Conservation (phyloP, 768 basidiomycete species). For the Kwoniella europaea region DNA sequence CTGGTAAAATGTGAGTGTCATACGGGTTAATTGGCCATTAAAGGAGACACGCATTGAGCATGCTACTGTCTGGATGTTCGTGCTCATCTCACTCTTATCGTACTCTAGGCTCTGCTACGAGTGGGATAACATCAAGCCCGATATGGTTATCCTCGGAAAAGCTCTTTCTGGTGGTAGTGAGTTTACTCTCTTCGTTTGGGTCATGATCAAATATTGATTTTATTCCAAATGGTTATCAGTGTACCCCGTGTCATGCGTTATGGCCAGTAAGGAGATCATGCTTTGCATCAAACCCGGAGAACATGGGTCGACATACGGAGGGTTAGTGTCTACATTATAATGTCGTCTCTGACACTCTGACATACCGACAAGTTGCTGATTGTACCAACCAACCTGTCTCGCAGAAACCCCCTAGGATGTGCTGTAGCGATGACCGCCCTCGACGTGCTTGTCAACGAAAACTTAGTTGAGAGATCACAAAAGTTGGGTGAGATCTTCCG, state of each 20-base stretch:
- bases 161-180: slow-evolving; percentile 91
- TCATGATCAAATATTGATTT: neutral
- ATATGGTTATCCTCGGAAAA: slow-evolving; percentile 91
- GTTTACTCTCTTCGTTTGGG: slow-evolving; percentile 48
- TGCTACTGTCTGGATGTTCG: neutral
- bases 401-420: slow-evolving; percentile 88
- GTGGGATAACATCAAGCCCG: slow-evolving; percentile 84
- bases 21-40: neutral
- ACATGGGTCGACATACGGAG: slow-evolving; percentile 95
- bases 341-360: too few relatives aligned
- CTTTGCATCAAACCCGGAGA: slow-evolving; percentile 92
- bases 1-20: slow-evolving; percentile 74
- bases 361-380: too few relatives aligned
- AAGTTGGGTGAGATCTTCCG: slow-evolving; percentile 83
- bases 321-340: slow-evolving; percentile 62
- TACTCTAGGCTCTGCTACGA: slow-evolving; percentile 71
- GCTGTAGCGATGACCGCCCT: slow-evolving; percentile 95
- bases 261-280: slow-evolving; percentile 91
- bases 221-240: slow-evolving; percentile 61
- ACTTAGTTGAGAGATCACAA: slow-evolving; percentile 78
- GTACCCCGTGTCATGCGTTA: slow-evolving; percentile 94
- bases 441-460: slow-evolving; percentile 85
- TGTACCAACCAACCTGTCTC: neutral
- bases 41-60: neutral
- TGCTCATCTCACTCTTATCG: neutral